These are phyloP conservation scores for Penicillium frequentans DNA, from an alignment of 2,329 filamentous ascomycete species.

Conservation along the genomic window DNA sequence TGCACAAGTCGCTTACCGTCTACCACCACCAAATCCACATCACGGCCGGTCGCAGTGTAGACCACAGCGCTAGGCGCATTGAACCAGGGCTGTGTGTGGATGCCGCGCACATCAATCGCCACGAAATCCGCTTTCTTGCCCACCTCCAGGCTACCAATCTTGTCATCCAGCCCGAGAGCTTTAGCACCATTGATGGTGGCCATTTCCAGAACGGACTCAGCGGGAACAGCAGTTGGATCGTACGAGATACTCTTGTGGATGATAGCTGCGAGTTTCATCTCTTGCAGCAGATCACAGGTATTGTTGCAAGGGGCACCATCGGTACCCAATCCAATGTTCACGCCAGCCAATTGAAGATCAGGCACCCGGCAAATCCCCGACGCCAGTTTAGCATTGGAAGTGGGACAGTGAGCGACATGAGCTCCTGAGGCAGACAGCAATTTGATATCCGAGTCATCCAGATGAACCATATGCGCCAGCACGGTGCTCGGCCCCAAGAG, in stretches of 20 bases:
- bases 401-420: constrained; percentile 53
- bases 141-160: constrained; percentile 41
- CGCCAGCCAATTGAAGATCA: constrained; percentile 42
- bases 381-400: constrained; percentile 54
- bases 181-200: constrained; percentile 53
- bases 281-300: constrained; percentile 53
- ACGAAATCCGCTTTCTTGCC: constrained; percentile 48
- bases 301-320: constrained; percentile 57
- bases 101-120: constrained; percentile 30
- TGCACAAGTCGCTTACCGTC: constrained; percentile 44
- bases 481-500: constrained; percentile 47
- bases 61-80: constrained; percentile 44
- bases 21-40: constrained; percentile 48
- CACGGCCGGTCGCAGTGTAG: constrained; percentile 45
- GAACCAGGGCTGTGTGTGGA: constrained; percentile 42
- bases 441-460: constrained; percentile 46
- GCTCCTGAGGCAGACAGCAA: constrained; percentile 42
- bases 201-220: constrained; percentile 52
- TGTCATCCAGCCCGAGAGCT: constrained; percentile 46
- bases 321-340: constrained; percentile 53
- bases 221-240: constrained; percentile 46
- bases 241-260: constrained; percentile 48
- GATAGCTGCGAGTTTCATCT: constrained; percentile 54
- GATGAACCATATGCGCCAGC: constrained; percentile 54
- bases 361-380: constrained; percentile 52